These are phyloP conservation scores for Coprinopsis marcescibilis DNA, from an alignment of 768 basidiomycete genomes.

Conservation along the genomic window DNA sequence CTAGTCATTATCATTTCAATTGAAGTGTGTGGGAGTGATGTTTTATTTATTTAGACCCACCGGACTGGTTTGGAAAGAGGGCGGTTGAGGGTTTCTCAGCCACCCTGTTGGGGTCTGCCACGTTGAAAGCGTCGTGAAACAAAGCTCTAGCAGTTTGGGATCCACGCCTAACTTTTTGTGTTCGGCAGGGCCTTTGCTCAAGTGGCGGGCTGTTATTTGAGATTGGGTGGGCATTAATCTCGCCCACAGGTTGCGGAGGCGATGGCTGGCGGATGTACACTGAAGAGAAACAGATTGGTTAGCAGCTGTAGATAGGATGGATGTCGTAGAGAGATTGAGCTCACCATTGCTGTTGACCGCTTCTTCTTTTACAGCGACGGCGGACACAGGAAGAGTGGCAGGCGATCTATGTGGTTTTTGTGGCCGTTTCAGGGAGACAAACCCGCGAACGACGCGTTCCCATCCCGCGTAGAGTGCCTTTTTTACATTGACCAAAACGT, in stretches of 20 bases:
- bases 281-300: too few relatives aligned
- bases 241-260: too few relatives aligned
- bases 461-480: neutral
- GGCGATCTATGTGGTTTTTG: neutral
- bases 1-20: neutral
- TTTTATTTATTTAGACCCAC: neutral
- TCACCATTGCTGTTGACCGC: neutral
- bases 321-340: neutral
- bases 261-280: too few relatives aligned
- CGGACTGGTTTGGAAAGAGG: neutral
- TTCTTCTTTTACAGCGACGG: neutral
- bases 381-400: neutral
- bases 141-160: slow-evolving; percentile 7
- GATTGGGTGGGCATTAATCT: too few relatives aligned
- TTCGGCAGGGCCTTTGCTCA: neutral
- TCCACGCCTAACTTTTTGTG: neutral
- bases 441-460: neutral
- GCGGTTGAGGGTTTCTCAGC: slow-evolving; percentile 5
- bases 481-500: neutral
- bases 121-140: slow-evolving; percentile 5
- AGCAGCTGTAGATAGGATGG: neutral
- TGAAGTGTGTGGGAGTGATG: neutral
- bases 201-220: neutral
- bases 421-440: neutral
- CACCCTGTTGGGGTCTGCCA: neutral